A percentile compares a stretch with the other conserved stretches of the same genome.
phyloP scores from a whole-genome alignment of 116 monocot species.

The Papilionanthe hybrid region DNA sequence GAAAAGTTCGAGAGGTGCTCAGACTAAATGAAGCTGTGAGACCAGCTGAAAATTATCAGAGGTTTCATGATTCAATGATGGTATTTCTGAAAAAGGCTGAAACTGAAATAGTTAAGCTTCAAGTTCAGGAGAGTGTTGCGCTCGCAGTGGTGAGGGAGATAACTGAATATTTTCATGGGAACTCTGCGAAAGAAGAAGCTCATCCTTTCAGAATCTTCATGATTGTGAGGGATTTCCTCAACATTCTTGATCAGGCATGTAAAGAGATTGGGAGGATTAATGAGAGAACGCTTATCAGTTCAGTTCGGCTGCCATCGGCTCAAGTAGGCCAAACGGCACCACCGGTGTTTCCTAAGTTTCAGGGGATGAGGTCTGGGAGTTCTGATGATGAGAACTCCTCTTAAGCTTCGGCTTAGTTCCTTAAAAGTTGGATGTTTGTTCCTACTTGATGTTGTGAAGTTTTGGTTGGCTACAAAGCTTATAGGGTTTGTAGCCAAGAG shows the following conservation, averaged over 20 bases:
- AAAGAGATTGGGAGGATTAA: conserved; percentile 54
- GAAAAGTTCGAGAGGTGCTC: conserved; percentile 46
- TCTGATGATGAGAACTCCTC: conserved; percentile 30
- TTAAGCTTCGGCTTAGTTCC: neutral
- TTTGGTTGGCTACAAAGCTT: conserved; percentile 9
- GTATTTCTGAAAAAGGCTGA: conserved; percentile 51
- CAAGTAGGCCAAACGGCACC: conserved; percentile 11
- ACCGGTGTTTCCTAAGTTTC: conserved; percentile 15
- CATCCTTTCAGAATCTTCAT: conserved; percentile 73
- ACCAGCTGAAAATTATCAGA: conserved; percentile 7
- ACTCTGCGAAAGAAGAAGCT: conserved; percentile 54
- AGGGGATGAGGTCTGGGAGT: conserved; percentile 18
- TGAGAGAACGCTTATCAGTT: conserved; percentile 19
- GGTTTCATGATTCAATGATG: conserved; percentile 46
- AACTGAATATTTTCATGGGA: conserved; percentile 73
- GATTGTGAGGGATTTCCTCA: conserved; percentile 69
- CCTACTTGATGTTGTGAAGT: neutral
- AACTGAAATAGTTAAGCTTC: conserved; percentile 44
- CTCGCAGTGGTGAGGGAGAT: conserved; percentile 46
- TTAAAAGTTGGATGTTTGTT: neutral
- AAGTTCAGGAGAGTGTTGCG: conserved; percentile 35
- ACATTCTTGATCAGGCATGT: conserved; percentile 58
- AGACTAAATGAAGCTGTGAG: conserved; percentile 21
- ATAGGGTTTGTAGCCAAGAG: neutral
- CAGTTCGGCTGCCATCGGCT: conserved; percentile 5